Conservation (phyloP, 306 rosid genomes). For the Begonia masoniana region DNA sequence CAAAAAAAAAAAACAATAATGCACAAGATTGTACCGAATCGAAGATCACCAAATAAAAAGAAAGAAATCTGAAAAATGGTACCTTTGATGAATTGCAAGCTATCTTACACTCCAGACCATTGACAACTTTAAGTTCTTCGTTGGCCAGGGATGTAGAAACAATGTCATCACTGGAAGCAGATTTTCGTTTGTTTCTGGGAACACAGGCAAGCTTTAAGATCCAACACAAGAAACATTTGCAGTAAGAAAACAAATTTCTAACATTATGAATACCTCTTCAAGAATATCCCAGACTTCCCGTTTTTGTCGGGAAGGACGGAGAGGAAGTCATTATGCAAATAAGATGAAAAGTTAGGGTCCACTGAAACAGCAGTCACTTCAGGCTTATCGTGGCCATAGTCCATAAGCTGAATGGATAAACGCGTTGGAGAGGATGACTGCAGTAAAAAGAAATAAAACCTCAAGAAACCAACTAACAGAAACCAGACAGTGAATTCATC, state of each 20-base stretch:
- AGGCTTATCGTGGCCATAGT: slow-evolving; percentile 83
- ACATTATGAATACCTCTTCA: slow-evolving; percentile 57
- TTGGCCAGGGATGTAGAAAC: slow-evolving; percentile 50
- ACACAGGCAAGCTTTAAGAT: slow-evolving; percentile 18
- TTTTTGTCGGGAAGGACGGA: slow-evolving; percentile 61
- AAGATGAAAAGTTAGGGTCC: slow-evolving; percentile 87
- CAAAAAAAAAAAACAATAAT: too few relatives aligned
- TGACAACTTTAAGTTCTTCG: slow-evolving; percentile 63
- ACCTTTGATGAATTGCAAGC: slow-evolving; percentile 56
- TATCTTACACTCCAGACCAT: slow-evolving; percentile 98
- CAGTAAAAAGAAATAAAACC: neutral
- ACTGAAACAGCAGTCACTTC: slow-evolving; percentile 87
- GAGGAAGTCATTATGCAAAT: slow-evolving; percentile 68
- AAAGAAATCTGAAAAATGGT: neutral
- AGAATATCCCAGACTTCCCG: slow-evolving; percentile 68
- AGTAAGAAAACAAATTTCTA: too few relatives aligned
- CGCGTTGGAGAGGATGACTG: slow-evolving; percentile 53
- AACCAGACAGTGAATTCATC: neutral
- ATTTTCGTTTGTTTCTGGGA: slow-evolving; percentile 64
- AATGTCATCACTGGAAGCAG: slow-evolving; percentile 48
- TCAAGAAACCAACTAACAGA: too few relatives aligned
- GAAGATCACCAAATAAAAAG: too few relatives aligned
- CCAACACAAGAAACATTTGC: neutral
- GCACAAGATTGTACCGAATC: too few relatives aligned
- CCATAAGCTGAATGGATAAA: slow-evolving; percentile 86